Evolutionary conservation across 2,329 filamentous ascomycete species (phyloP), one percentile per base, ranked within the genome.

Genomic region (Ramularia collo-cygni): DNA sequence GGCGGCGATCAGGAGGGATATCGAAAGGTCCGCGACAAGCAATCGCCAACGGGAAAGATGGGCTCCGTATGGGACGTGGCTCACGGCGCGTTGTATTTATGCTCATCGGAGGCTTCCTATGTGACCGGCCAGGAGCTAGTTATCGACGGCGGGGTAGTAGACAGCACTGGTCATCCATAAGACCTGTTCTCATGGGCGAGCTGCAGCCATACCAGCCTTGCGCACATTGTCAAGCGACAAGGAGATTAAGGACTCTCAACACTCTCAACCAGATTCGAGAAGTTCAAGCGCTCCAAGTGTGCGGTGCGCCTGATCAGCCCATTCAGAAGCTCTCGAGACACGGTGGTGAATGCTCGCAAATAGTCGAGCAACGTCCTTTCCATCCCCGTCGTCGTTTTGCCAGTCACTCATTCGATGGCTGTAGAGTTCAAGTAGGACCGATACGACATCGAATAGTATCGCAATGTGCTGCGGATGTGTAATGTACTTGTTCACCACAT

Each of bases 201-300:
- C 10, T 6, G 21, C 21, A 6, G 6, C 10, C 21, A 6, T 6
- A 6, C 6, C 21, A 24, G 21, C 10, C 21, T 24, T 10, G 21
- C 6, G 21, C 21, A 24, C 21, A 24, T 10, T 10, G 21, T 10
- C n/a, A n/a, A n/a, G n/a, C n/a, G n/a, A n/a, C n/a, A n/a, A n/a
- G n/a, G n/a, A n/a, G n/a, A n/a, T n/a, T n/a, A n/a, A n/a, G n/a
- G n/a, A n/a, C n/a, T n/a, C n/a, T n/a, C n/a, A n/a, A n/a, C n/a
- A n/a, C n/a, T n/a, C 37, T 61, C 53, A 61, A 7, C 68, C 72
- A 37, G 74, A 70, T 55, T 83, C 77, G 48, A 85, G 64, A 68
- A 85, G 83, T 54, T 90, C 85, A 49, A 96, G 66, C 89, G 96
- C 95, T 2, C 90, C 92, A 51, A 76, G 76, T 8, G 86, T 89